Evolutionary conservation across 2,329 filamentous ascomycete species (phyloP).

Genomic region (Monosporascus sp.): DNA sequence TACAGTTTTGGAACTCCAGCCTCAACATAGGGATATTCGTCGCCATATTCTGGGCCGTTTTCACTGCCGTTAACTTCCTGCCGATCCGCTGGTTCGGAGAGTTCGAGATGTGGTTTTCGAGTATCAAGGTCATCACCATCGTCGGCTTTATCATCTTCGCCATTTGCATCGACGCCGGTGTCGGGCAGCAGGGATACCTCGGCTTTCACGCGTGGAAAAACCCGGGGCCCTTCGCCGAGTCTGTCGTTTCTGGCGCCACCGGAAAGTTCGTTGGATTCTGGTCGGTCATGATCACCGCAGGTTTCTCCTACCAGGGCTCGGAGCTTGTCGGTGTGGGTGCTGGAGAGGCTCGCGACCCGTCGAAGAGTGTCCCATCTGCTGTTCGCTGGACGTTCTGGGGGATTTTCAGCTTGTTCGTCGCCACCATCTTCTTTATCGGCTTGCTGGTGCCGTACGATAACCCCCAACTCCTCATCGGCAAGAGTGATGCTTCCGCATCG

Average conservation of each 20-base stretch:
- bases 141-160: conserved; percentile 72
- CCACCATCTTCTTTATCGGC: conserved; percentile 65
- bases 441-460: conserved; percentile 64
- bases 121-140: conserved; percentile 72
- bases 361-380: conserved; percentile 66
- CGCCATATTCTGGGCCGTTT: conserved; percentile 65
- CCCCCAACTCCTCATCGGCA: conserved; percentile 43
- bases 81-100: conserved; percentile 71
- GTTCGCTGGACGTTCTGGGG: conserved; percentile 73
- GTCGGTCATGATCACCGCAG: conserved; percentile 62
- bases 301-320: conserved; percentile 68
- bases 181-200: conserved; percentile 63
- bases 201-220: conserved; percentile 68
- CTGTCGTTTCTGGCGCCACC: conserved; percentile 47
- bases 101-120: conserved; percentile 73
- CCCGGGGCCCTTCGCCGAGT: conserved; percentile 64
- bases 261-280: conserved; percentile 67
- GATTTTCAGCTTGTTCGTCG: conserved; percentile 64
- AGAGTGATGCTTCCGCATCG: conserved; percentile 57
- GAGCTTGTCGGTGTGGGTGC: conserved; percentile 77
- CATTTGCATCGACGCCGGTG: conserved; percentile 70
- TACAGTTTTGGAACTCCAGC: conserved; percentile 65
- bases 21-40: conserved; percentile 70
- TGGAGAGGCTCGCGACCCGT: conserved; percentile 69
- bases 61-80: conserved; percentile 65